A percentile compares a stretch with the other conserved stretches of the same genome.
Conservation (phyloP, 78 protist genomes). For the Chrysochromulina tobinii region DNA sequence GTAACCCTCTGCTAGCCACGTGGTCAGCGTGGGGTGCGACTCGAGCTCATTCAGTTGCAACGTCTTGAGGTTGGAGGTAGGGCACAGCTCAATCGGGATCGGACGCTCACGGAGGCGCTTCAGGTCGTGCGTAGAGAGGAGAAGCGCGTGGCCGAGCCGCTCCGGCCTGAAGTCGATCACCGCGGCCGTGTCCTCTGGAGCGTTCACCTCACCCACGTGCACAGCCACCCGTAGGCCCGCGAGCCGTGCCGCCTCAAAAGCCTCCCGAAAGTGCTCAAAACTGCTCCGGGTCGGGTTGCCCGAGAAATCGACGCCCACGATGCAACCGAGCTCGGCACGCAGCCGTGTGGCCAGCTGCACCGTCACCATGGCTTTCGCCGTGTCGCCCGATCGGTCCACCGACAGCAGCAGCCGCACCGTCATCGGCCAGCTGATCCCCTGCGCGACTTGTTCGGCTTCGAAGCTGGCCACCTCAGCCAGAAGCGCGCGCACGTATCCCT, state of each 20-base stretch:
- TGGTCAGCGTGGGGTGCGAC: not conserved
- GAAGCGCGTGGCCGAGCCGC: constrained; percentile 11
- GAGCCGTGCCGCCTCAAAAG: not conserved
- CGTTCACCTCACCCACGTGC: not conserved
- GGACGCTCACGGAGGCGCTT: not conserved
- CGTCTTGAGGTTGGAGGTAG: not conserved
- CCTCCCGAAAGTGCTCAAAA: not conserved
- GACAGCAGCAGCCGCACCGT: not conserved
- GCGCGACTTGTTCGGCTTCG: not conserved
- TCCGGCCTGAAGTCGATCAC: not conserved
- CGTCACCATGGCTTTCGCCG: not conserved
- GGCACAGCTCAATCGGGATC: constrained; percentile 21
- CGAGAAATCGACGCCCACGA: constrained; percentile 10
- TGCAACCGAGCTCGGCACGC: not conserved
- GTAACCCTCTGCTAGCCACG: not conserved
- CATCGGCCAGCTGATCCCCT: not conserved
- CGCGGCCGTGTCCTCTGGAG: not conserved
- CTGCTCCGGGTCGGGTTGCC: constrained; percentile 1
- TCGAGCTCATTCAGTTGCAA: not conserved
- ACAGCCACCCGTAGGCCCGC: not conserved
- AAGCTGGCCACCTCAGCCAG: not conserved
- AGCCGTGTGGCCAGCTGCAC: not conserved
- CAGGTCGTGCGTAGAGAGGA: not conserved
- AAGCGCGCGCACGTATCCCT: not conserved
- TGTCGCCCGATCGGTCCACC: not conserved